Evolutionary conservation across 495 filamentous ascomycete species (phyloP), one percentile per base, ranked within the genome.

Genomic region (Talaromyces proteolyticus): DNA sequence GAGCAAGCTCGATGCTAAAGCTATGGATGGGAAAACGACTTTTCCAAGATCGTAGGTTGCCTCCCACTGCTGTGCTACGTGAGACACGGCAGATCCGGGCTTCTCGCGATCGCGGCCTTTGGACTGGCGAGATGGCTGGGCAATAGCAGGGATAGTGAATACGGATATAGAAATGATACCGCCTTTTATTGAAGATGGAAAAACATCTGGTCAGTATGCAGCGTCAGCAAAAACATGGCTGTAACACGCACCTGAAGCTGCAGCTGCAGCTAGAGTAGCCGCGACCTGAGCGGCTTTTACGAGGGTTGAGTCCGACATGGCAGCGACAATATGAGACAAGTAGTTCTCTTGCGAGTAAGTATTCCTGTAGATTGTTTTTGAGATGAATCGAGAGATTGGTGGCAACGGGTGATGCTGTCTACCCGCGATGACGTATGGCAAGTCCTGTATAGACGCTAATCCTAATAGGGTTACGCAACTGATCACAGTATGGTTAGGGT

Each of bases 231-330:
- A 7, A 34, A 34, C 4, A 14, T 40, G 26, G n/a, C 12, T 19
- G 6, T 3, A 17, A n/a, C 6, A 41, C 47, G 34, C 38, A 49
- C 47, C 47, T 2, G 47, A 49, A 11, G 36, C 47, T 17, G 37
- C 34, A 4, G 47, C 47, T 5, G 36, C 47, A 12, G 36, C 18
- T 8, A 49, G 1, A 22, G 38, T 49, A 41, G 47, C 47, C 20
- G 47, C 37, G 19, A 40, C 25, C 14, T 49, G 47, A n/a, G 47
- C 47, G 8, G 29, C 40, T n/a, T 49, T 49, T 29, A 49, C 34
- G 19, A 49, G 47, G 17, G 22, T 49, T n/a, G 47, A 49, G n/a
- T 49, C 47, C 8, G 47, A 20, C 47, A 49, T 49, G 34, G 25
- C 25, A 26, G 17, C 12, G n/a, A n/a, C n/a, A n/a, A n/a, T n/a